Percentiles rank a stretch among this genome's conserved stretches.
Evolutionary conservation across 1,284 basidiomycete species (phyloP).

Genomic region (Cutaneotrichosporon cutaneum): DNA sequence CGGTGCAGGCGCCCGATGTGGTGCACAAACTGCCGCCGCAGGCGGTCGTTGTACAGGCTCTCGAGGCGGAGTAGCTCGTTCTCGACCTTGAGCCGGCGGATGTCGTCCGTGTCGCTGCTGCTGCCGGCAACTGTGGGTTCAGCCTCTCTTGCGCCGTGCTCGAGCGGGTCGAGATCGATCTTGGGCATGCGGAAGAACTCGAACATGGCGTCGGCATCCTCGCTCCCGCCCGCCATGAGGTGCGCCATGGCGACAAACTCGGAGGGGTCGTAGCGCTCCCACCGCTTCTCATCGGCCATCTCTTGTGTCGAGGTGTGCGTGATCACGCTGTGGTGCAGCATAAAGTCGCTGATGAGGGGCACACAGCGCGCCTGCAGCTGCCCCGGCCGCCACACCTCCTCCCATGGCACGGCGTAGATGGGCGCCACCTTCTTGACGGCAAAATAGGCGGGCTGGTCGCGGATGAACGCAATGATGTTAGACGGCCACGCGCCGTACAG

Average conservation of each 20-base stretch:
- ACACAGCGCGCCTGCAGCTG: slow-evolving; percentile 34
- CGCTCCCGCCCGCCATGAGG: slow-evolving; percentile 38
- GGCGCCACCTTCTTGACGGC: slow-evolving; percentile 32
- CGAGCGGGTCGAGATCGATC: slow-evolving; percentile 11
- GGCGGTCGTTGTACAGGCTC: slow-evolving; percentile 34
- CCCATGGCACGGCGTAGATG: slow-evolving; percentile 43
- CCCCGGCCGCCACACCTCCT: slow-evolving; percentile 38
- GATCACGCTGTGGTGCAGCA: slow-evolving; percentile 44
- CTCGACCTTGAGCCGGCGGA: slow-evolving; percentile 27
- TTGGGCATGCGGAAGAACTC: slow-evolving; percentile 30
- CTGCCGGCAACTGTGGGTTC: slow-evolving; percentile 5
- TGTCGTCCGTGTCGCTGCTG: slow-evolving; percentile 15
- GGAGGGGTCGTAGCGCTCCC: slow-evolving; percentile 45
- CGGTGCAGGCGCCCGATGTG: slow-evolving; percentile 47
- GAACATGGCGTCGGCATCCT: slow-evolving; percentile 27
- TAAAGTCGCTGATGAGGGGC: slow-evolving; percentile 43
- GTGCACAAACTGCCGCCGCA: slow-evolving; percentile 42
- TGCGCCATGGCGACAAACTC: slow-evolving; percentile 43
- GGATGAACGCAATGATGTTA: slow-evolving; percentile 47
- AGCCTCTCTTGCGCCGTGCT: slow-evolving; percentile 10
- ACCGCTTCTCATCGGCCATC: slow-evolving; percentile 43
- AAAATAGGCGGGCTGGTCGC: slow-evolving; percentile 43
- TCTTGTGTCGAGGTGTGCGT: slow-evolving; percentile 44
- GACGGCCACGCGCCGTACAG: slow-evolving; percentile 49
- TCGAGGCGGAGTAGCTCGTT: slow-evolving; percentile 45